phyloP scores from a whole-genome alignment of 2,329 filamentous ascomycete genomes.

The Venturia carpophila region DNA sequence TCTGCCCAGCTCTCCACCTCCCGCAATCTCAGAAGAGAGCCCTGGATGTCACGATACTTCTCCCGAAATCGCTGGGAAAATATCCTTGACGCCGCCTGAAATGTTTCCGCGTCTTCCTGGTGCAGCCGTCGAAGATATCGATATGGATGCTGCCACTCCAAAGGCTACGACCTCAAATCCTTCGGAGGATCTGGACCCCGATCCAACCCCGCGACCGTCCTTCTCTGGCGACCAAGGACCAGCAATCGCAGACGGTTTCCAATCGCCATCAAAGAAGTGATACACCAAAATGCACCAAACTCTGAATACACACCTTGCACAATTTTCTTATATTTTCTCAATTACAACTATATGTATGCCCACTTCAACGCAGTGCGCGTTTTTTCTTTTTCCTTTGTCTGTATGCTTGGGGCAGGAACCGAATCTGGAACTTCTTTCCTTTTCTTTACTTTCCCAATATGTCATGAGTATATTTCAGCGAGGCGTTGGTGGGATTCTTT shows the following conservation, averaged over 20 bases:
- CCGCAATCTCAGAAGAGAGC: conserved; percentile 33
- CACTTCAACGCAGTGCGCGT: neutral
- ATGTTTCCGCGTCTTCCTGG: conserved; percentile 42
- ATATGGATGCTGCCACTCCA: conserved; percentile 26
- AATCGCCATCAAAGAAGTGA: neutral
- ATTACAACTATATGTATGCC: conserved; percentile 5
- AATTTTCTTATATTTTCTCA: neutral
- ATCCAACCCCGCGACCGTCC: conserved; percentile 16
- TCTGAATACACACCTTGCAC: neutral
- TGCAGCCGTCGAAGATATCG: conserved; percentile 33
- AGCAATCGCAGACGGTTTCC: neutral
- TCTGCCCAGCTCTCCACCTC: conserved; percentile 32
- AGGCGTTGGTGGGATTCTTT: conserved; percentile 15
- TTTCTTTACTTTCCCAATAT: neutral
- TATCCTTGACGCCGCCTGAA: conserved; percentile 30
- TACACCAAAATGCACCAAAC: neutral
- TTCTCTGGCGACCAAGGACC: neutral
- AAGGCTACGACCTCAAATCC: neutral
- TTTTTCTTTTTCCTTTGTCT: neutral
- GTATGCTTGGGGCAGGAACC: neutral
- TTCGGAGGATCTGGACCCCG: neutral
- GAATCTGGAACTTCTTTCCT: conserved; percentile 6
- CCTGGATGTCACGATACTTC: conserved; percentile 16
- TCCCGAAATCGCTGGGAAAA: conserved; percentile 26
- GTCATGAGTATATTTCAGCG: conserved; percentile 15